These are phyloP conservation scores for Lasiodiplodia gonubiensis DNA, from an alignment of 2,329 filamentous ascomycete genomes.

Conservation along the genomic window DNA sequence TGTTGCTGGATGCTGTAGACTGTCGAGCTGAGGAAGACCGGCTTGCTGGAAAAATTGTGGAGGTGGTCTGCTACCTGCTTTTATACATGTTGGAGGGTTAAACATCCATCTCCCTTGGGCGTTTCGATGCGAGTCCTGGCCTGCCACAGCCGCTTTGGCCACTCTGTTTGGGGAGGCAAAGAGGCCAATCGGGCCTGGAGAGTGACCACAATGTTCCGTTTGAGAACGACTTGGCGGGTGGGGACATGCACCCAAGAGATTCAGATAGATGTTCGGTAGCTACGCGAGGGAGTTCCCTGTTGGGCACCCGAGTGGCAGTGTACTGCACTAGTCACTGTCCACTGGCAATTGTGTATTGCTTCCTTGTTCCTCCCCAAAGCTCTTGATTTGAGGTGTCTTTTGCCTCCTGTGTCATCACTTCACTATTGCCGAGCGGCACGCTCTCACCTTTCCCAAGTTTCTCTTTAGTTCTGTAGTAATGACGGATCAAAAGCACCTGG, in stretches of 20 bases:
- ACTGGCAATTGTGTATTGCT: background rate
- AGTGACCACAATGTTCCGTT: constrained; percentile 2
- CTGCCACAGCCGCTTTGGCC: background rate
- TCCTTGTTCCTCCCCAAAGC: background rate
- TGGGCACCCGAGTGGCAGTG: background rate
- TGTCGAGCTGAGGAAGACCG: constrained; percentile 11
- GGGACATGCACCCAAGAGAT: constrained; percentile 13
- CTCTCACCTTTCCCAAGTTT: background rate
- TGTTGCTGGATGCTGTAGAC: constrained; percentile 5
- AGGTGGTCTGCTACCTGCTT: background rate
- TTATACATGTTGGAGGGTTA: constrained; percentile 1
- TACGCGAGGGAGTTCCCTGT: constrained; percentile 10
- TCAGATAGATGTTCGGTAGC: constrained; percentile 19
- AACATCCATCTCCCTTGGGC: background rate
- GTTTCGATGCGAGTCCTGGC: background rate
- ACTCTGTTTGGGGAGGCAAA: constrained; percentile 1
- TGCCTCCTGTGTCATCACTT: background rate
- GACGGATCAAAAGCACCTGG: background rate
- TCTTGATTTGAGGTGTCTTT: background rate
- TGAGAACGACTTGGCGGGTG: constrained; percentile 7
- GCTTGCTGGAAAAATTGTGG: constrained; percentile 8
- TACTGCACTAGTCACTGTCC: constrained; percentile 2
- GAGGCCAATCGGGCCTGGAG: background rate
- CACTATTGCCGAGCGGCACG: background rate
- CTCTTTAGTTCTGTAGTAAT: background rate